Evolutionary conservation across 805 yeast genomes (phyloP).

Genomic region (Candida takata): DNA sequence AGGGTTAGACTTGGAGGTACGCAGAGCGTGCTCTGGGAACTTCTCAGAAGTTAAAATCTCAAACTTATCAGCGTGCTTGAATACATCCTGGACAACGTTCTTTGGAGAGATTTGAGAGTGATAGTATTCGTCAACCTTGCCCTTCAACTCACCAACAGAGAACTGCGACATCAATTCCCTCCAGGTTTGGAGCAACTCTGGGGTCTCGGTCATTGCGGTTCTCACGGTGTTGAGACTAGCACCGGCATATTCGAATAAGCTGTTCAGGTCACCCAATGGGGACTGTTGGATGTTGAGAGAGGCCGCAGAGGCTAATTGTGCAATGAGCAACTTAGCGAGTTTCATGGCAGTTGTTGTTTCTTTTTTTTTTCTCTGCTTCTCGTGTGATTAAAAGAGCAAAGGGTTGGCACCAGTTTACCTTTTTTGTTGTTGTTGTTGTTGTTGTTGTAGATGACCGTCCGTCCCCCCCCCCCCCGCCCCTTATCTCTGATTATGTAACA

Average conservation of each 20-base stretch:
- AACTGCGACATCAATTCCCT: slow-evolving; percentile 32
- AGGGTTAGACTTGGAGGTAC: slow-evolving; percentile 25
- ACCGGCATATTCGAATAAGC: slow-evolving; percentile 8
- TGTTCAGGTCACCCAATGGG: slow-evolving; percentile 7
- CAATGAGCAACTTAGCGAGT: slow-evolving; percentile 1
- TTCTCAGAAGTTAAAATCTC: slow-evolving; percentile 5
- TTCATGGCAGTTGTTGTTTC: too few species aligned
- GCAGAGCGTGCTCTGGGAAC: slow-evolving; percentile 13
- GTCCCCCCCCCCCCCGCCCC: too few species aligned
- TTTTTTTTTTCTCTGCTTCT: neutral
- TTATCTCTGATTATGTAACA: too few species aligned
- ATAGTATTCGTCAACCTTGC: slow-evolving; percentile 9
- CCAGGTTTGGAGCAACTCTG: slow-evolving; percentile 14
- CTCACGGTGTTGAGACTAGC: slow-evolving; percentile 4
- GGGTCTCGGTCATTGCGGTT: slow-evolving; percentile 5
- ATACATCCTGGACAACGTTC: slow-evolving; percentile 8
- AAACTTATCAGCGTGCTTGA: slow-evolving; percentile 4
- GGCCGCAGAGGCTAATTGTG: slow-evolving; percentile 8
- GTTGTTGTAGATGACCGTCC: neutral
- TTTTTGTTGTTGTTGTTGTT: too few species aligned
- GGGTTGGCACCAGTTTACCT: neutral
- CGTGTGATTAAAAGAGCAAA: too few species aligned
- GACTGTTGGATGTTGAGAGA: slow-evolving; percentile 10
- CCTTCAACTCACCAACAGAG: slow-evolving; percentile 8
- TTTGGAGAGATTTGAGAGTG: slow-evolving; percentile 13